Evolutionary conservation across 2,329 filamentous ascomycete species (phyloP).

Genomic region (Colletotrichum sp.): DNA sequence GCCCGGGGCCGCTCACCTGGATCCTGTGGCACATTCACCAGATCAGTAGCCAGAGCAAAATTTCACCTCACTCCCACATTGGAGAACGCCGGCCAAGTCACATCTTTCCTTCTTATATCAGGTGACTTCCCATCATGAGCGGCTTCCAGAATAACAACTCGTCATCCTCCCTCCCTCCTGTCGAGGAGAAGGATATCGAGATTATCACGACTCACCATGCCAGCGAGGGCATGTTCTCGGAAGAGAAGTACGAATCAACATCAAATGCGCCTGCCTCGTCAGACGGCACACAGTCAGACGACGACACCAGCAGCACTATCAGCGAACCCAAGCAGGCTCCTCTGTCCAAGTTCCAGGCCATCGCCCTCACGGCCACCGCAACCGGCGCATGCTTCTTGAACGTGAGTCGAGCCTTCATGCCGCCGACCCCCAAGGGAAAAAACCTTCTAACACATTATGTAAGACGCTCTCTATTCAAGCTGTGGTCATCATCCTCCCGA

Average conservation of each 20-base stretch:
- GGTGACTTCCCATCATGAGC: not conserved
- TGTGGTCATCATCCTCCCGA: slow-evolving; percentile 67
- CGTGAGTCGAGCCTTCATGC: slow-evolving; percentile 32
- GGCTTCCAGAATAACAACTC: not conserved
- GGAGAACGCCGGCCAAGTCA: not conserved
- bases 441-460: slow-evolving; percentile 8
- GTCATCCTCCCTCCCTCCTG: not conserved
- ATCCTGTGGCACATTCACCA: not conserved
- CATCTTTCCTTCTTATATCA: not conserved
- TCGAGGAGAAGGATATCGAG: slow-evolving; percentile 5
- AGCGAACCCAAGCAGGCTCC: slow-evolving; percentile 28
- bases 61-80: too few relatives aligned
- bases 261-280: not conserved
- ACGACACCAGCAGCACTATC: slow-evolving; percentile 17
- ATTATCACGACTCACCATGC: not conserved
- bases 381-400: slow-evolving; percentile 63
- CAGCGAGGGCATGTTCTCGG: not conserved
- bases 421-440: not conserved
- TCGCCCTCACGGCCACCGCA: slow-evolving; percentile 59
- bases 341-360: slow-evolving; percentile 56
- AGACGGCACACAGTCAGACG: slow-evolving; percentile 14
- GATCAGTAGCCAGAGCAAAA: not conserved
- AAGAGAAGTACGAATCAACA: not conserved
- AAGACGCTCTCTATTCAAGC: slow-evolving; percentile 63
- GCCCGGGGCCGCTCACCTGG: not conserved